Base-by-base conservation (phyloP, 2,329 filamentous ascomycete species). In the Paraconiothyrium brasiliense region DNA sequence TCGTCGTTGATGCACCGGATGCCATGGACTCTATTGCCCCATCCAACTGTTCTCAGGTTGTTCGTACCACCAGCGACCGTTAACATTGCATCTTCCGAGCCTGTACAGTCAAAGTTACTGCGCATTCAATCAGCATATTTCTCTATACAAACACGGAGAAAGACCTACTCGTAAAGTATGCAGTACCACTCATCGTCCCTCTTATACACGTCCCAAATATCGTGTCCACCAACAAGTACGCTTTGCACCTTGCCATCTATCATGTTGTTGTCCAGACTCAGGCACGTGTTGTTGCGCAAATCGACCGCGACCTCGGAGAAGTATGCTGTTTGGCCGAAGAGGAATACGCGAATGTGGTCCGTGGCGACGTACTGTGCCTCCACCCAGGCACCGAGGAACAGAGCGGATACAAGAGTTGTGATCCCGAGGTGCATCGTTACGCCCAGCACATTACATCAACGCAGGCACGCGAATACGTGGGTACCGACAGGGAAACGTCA, bases 171-270 rank as follows among this genome's bases (percentile, higher is more conserved):
- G 39, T 69, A 78, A 24, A 78, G 76, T 37, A 67, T 66, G 58
- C 75, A 78, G n/a, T 65, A 74, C 75, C 75, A 78, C 35, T 66
- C 65, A 54, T 78, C 75, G 16, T 64, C 62, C 14, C 75, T 59
- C 16, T 39, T 60, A 39, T 73, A 54, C 34, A 78, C 75, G 3
- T 61, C 50, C 2, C 54, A 43, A 11, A 76, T 68, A 49, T 76
- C 69, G 39, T 71, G 70, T 1, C 74, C 75, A 24, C 75, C 75
- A 11, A 78, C 66, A 0, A 78, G 61, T 16, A 76, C 64, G 1
- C 71, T 75, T 32, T 73, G 71, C 22, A 76, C 71, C 10, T 66
- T 67, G 35, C 74, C 74, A 57, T 78, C 75, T 58, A 78, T 77
- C 39, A 78, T 50, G 57, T 76, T 78, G 54, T 77, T 77, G 30